phyloP scores from a whole-genome alignment of 768 basidiomycete genomes.

The Boletus vermiculosoides region DNA sequence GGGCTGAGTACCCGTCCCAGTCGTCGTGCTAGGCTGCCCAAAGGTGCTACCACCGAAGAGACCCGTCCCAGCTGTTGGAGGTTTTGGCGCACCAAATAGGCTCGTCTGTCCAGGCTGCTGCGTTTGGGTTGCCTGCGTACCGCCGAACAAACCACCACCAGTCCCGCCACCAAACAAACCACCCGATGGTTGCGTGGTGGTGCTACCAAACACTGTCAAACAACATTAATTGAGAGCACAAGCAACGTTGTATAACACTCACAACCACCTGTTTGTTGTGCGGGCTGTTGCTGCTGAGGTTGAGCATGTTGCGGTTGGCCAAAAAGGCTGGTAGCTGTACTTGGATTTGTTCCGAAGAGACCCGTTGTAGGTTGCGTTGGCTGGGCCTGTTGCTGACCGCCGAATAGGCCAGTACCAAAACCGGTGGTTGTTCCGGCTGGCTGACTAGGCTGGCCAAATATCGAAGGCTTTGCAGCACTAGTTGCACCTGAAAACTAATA shows the following conservation, averaged over 20 bases:
- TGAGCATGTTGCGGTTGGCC: constrained; percentile 25
- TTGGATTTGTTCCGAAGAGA: constrained; percentile 32
- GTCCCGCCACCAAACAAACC: constrained; percentile 40
- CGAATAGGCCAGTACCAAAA: constrained; percentile 35
- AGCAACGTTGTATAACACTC: constrained; percentile 12
- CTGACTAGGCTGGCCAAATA: constrained; percentile 51
- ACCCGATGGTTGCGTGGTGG: constrained; percentile 28
- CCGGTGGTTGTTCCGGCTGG: constrained; percentile 35
- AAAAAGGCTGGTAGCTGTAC: constrained; percentile 32
- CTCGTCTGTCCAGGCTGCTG: constrained; percentile 37
- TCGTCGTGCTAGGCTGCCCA: constrained; percentile 40
- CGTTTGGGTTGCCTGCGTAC: constrained; percentile 35
- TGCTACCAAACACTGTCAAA: constrained; percentile 38
- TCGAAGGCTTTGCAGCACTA: constrained; percentile 41
- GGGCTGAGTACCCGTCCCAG: constrained; percentile 28
- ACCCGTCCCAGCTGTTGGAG: constrained; percentile 33
- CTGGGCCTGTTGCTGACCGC: constrained; percentile 28
- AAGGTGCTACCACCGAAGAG: constrained; percentile 55
- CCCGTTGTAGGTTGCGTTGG: constrained; percentile 24
- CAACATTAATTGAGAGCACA: constrained; percentile 5
- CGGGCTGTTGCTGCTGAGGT: constrained; percentile 35
- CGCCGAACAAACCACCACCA: constrained; percentile 35
- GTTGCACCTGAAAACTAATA: constrained; percentile 27
- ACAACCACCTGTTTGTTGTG: constrained; percentile 41
- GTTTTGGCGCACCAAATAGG: constrained; percentile 32